phyloP scores from a whole-genome alignment of 1,139 yeast genomes.

The Komagataea norvegica region DNA sequence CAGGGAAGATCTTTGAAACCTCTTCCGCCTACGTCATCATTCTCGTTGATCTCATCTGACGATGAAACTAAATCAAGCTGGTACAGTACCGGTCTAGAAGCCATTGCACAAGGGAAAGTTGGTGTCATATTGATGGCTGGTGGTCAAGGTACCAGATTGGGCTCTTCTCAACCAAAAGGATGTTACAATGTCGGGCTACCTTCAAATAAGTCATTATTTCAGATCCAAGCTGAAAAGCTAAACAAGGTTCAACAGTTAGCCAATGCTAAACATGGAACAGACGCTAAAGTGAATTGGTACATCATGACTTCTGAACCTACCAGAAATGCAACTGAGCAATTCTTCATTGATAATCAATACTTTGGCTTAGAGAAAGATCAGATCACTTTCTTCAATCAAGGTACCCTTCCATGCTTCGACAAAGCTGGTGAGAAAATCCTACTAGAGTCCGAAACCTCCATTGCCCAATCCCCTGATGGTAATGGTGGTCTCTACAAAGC shows the following conservation, averaged over 20 bases:
- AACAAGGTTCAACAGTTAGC: conserved; percentile 58
- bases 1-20: conserved; percentile 41
- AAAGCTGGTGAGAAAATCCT: conserved; percentile 66
- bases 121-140: conserved; percentile 95
- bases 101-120: conserved; percentile 68
- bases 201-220: conserved; percentile 78
- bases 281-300: conserved; percentile 65
- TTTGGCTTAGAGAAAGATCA: conserved; percentile 66
- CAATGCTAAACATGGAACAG: conserved; percentile 29
- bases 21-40: conserved; percentile 45
- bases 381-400: conserved; percentile 85
- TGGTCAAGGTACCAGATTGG: conserved; percentile 95
- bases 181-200: conserved; percentile 87
- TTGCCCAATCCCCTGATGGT: conserved; percentile 94
- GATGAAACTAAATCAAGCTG: conserved; percentile 39
- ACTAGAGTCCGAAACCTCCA: conserved; percentile 46
- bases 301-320: conserved; percentile 97
- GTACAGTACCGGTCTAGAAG: conserved; percentile 57
- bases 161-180: conserved; percentile 88
- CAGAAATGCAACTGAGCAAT: conserved; percentile 65
- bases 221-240: conserved; percentile 88
- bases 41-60: conserved; percentile 42
- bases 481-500: conserved; percentile 97
- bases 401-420: conserved; percentile 87
- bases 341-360: conserved; percentile 53